Percentiles rank a stretch among this genome's conserved stretches.
phyloP scores from a whole-genome alignment of 176 grass and related monocot genomes.

The Poa pratensis region DNA sequence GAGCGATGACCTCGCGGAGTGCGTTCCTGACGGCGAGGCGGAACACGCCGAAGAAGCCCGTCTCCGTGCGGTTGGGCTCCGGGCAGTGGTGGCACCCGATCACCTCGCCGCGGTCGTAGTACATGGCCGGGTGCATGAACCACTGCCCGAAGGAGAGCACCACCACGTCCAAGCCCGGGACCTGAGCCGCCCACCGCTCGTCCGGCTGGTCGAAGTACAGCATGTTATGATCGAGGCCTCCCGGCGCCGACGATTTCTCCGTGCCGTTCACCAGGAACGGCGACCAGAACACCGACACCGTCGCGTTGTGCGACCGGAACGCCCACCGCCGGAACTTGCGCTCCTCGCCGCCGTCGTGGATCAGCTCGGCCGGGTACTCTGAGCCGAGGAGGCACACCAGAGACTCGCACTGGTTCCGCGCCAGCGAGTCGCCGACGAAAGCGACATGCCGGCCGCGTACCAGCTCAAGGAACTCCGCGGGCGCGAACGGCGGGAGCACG shows the following conservation, averaged over 20 bases:
- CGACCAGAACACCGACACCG: slow-evolving; percentile 83
- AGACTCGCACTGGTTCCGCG: slow-evolving; percentile 73
- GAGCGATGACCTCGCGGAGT: slow-evolving; percentile 52
- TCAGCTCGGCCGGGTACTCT: slow-evolving; percentile 44
- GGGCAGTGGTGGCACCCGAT: slow-evolving; percentile 89
- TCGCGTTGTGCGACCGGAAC: slow-evolving; percentile 60
- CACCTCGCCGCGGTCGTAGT: slow-evolving; percentile 59
- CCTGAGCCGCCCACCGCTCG: slow-evolving; percentile 63
- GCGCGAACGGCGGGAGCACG: slow-evolving; percentile 55
- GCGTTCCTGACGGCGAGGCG: slow-evolving; percentile 65
- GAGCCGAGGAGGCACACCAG: slow-evolving; percentile 68
- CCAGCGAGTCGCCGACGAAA: slow-evolving; percentile 78
- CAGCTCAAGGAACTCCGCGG: slow-evolving; percentile 49
- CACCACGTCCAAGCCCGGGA: slow-evolving; percentile 57
- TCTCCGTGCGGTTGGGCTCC: slow-evolving; percentile 70
- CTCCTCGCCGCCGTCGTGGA: slow-evolving; percentile 55
- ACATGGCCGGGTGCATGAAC: slow-evolving; percentile 84
- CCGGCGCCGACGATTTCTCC: slow-evolving; percentile 45
- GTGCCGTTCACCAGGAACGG: slow-evolving; percentile 87
- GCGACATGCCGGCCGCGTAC: slow-evolving; percentile 59
- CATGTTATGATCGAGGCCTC: slow-evolving; percentile 53
- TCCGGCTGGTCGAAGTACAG: slow-evolving; percentile 68
- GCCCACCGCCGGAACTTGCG: slow-evolving; percentile 81
- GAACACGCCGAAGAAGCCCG: slow-evolving; percentile 79
- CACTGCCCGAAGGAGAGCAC: slow-evolving; percentile 86